Evolutionary conservation across 1,139 yeast genomes (phyloP).

Genomic region (Suhomyces choctaworum): DNA sequence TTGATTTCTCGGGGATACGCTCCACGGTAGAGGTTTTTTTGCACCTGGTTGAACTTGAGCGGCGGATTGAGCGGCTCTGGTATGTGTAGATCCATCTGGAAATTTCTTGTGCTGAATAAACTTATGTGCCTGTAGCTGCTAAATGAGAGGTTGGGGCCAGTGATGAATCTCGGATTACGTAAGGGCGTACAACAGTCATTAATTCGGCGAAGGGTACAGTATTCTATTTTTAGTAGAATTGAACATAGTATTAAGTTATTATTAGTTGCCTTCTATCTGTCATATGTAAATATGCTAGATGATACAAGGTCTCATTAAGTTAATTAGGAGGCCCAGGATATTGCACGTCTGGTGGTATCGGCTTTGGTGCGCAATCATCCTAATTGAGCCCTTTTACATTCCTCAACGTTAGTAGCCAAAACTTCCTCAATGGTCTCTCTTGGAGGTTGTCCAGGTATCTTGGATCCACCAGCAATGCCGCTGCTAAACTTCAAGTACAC

Average conservation of each 20-base stretch:
- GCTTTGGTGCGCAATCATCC: slow-evolving; percentile 2
- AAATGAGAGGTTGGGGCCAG: no score
- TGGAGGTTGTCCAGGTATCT: slow-evolving; percentile 58
- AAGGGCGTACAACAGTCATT: no score
- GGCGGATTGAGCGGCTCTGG: slow-evolving; percentile 70
- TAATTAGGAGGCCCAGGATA: no score
- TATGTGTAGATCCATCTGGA: slow-evolving; percentile 22
- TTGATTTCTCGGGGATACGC: slow-evolving; percentile 82
- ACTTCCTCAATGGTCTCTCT: slow-evolving; percentile 80
- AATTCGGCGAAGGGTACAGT: no score
- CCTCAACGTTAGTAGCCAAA: slow-evolving; percentile 69
- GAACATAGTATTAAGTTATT: slow-evolving; percentile 8
- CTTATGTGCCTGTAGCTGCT: no score
- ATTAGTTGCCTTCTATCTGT: no score
- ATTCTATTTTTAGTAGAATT: no score
- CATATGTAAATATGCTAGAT: no score
- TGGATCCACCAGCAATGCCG: slow-evolving; percentile 70
- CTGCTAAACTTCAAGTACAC: slow-evolving; percentile 75
- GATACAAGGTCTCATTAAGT: no score
- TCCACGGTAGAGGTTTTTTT: slow-evolving; percentile 75
- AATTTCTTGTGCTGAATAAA: no score
- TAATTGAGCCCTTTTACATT: slow-evolving; percentile 49
- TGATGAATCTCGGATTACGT: no score
- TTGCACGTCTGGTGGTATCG: no score
- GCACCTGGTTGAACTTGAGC: slow-evolving; percentile 69